Evolutionary conservation across 176 grass and related monocot species (phyloP).

Genomic region (Oryza longistaminata): DNA sequence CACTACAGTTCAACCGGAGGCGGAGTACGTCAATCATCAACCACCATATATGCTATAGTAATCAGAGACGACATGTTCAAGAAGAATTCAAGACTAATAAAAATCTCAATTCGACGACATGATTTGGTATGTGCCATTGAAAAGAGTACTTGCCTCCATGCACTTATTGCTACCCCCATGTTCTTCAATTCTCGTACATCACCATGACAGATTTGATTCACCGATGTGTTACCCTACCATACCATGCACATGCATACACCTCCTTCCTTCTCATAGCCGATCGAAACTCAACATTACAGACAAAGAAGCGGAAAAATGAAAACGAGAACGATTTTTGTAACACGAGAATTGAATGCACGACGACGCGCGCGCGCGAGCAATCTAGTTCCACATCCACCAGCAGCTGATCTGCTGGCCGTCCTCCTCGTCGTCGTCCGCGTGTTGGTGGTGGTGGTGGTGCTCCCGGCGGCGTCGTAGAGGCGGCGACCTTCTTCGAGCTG

Average conservation of each 20-base stretch:
- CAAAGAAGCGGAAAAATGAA: conserved; percentile 1
- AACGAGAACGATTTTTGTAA: conserved; percentile 12
- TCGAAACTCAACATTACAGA: conserved; percentile 29
- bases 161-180: conserved; percentile 55
- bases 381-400: conserved; percentile 78
- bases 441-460: neutral
- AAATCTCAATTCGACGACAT: conserved; percentile 31
- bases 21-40: neutral
- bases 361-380: neutral
- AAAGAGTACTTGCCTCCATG: conserved; percentile 55
- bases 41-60: neutral
- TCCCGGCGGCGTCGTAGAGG: conserved; percentile 23
- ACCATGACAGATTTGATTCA: conserved; percentile 21
- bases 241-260: conserved; percentile 46
- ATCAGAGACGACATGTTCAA: neutral
- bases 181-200: conserved; percentile 18
- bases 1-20: neutral
- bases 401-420: conserved; percentile 56
- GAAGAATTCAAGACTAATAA: neutral
- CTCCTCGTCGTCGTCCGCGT: conserved; percentile 57
- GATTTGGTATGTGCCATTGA: conserved; percentile 28
- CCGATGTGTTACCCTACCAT: conserved; percentile 17
- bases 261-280: conserved; percentile 16
- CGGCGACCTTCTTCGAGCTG: conserved; percentile 27
- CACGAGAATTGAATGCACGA: neutral